These are phyloP conservation scores for Microbotryum lychnidis-dioicae DNA, from an alignment of 1,284 basidiomycete species.

Conservation along the genomic window DNA sequence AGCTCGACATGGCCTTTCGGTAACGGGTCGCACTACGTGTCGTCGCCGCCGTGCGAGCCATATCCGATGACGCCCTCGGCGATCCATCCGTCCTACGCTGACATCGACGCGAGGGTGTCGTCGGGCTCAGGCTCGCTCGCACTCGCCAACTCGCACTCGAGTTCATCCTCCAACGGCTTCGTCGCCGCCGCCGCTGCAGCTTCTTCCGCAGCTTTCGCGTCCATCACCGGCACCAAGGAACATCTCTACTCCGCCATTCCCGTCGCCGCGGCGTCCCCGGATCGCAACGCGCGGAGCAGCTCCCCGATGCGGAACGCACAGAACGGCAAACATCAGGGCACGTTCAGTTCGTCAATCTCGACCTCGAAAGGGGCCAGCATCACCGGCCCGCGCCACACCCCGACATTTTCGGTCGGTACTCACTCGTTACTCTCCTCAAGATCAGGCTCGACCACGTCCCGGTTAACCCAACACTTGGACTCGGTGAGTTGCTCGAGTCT, in stretches of 20 bases:
- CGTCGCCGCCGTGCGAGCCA: not conserved
- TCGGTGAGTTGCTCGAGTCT: too few species aligned
- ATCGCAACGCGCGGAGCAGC: not conserved
- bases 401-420: conserved; percentile 10
- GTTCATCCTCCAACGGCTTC: too few species aligned
- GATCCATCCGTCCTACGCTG: conserved; percentile 28
- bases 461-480: conserved; percentile 1
- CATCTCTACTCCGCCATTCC: conserved; percentile 23
- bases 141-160: too few species aligned
- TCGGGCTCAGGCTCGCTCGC: too few species aligned
- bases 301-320: too few species aligned
- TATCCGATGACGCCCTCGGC: conserved; percentile 18
- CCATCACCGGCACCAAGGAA: not conserved
- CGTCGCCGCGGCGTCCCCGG: not conserved
- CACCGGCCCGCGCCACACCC: conserved; percentile 2
- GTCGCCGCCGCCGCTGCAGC: too few species aligned
- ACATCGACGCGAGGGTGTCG: not conserved
- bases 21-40: not conserved
- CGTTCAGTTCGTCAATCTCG: too few species aligned
- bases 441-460: not conserved
- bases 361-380: not conserved
- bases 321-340: too few species aligned
- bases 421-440: conserved; percentile 12
- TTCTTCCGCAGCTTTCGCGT: too few species aligned
- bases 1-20: conserved; percentile 24